Evolutionary conservation across 345 rosid species (phyloP).

Genomic region (Moricandia moricandioides): DNA sequence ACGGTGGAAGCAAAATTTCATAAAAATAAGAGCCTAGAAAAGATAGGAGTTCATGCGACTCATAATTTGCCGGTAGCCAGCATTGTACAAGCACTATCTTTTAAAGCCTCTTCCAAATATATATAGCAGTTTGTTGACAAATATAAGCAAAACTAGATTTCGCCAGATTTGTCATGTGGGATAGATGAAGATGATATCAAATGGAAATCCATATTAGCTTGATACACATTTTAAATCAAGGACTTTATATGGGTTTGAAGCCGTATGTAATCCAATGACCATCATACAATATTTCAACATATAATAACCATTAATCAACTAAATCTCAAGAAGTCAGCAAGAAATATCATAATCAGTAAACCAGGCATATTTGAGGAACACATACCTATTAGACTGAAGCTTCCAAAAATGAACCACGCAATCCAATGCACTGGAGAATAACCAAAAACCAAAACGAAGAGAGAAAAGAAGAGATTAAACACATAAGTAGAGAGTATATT

Average conservation of each 20-base stretch:
- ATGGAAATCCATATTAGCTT: not conserved
- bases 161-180: not conserved
- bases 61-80: too few relatives aligned
- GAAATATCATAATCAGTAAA: constrained; percentile 2
- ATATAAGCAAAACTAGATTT: not conserved
- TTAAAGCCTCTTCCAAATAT: not conserved
- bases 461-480: not conserved
- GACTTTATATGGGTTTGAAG: not conserved
- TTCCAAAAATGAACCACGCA: constrained; percentile 36
- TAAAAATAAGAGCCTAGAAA: not conserved
- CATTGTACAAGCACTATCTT: too few relatives aligned
- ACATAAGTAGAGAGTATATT: not conserved
- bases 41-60: not conserved
- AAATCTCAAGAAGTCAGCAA: not conserved
- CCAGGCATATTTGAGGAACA: not conserved
- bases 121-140: constrained; percentile 5
- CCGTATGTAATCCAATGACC: not conserved
- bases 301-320: not conserved
- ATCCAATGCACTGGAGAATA: constrained; percentile 40
- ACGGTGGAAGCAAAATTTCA: not conserved
- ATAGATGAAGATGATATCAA: too few relatives aligned
- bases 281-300: not conserved
- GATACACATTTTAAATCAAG: not conserved
- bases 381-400: constrained; percentile 36
- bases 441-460: not conserved